Base-by-base conservation (phyloP, 108 stramenopile genomes). In the Cyclotella choctawhatcheeana region DNA sequence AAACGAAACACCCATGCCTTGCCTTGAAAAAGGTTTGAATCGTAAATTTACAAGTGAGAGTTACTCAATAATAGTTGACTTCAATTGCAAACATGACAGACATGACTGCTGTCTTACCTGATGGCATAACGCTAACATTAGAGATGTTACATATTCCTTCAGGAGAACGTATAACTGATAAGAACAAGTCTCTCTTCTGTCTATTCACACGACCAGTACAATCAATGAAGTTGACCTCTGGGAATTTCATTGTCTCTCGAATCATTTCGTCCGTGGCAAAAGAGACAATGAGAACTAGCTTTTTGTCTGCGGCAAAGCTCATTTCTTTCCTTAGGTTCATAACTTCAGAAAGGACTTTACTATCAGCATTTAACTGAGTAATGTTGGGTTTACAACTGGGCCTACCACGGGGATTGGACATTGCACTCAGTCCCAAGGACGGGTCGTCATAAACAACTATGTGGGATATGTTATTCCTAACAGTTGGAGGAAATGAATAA, bases 211-310 rank as follows among this genome's bases (percentile, higher is more conserved):
- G 1, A 17, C 17, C 0, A 1, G 64, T 64, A n/a, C 25, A 22
- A 29, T 64, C 64, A 33, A 48, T 47, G 45, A 48, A 64, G 24
- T 40, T 40, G 0, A 64, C 64, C 27, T 64, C 64, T 16, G 64
- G 64, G 40, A 20, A 64, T 27, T 21, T 64, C 30, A 32, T 47
- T 2, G 22, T 21, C 7, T 43, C 22, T 1, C 44, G 7, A 18
- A 30, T 64, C 64, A 64, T 64, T 29, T 47, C 24, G 21, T 64
- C 64, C 6, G 44, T 29, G 17, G 64, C 24, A 30, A 64, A 31
- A n/a, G 47, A 64, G 17, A 64, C 7, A 26, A 50, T 31, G 0
- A 47, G 45, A 1, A 48, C 25, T 6, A 64, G 21, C 45, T 64
- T 32, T 47, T 22, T 47, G 3, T 32, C 5, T 24, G 5, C 20